These are phyloP conservation scores for Uromyces viciae-fabae DNA, from an alignment of 1,284 basidiomycete genomes.

Conservation along the genomic window DNA sequence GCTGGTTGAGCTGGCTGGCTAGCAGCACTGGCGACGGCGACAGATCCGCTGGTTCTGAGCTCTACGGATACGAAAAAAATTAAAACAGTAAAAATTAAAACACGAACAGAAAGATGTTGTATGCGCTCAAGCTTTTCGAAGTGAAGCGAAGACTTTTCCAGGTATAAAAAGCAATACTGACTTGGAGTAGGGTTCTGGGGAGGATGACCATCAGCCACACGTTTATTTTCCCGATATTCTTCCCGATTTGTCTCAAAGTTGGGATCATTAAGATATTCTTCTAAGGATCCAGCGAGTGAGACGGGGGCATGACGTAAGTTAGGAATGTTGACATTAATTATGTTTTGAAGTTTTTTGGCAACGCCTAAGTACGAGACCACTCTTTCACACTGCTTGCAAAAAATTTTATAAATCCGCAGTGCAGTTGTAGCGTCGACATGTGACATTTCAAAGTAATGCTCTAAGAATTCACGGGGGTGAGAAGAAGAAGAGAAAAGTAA, in stretches of 20 bases:
- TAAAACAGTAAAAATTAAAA: no score
- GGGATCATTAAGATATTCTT: constrained; percentile 92
- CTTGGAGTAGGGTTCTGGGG: constrained; percentile 52
- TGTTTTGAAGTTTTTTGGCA: constrained; percentile 83
- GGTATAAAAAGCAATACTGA: constrained; percentile 46
- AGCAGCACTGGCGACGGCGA: constrained; percentile 34
- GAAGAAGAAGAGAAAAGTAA: background rate
- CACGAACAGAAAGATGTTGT: no score
- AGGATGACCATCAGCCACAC: constrained; percentile 64
- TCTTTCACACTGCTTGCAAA: constrained; percentile 87
- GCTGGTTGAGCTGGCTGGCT: constrained; percentile 46
- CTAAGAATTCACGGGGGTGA: constrained; percentile 57
- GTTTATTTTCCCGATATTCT: constrained; percentile 83
- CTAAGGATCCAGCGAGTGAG: constrained; percentile 81
- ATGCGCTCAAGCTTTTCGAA: constrained; percentile 39
- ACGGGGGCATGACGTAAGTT: constrained; percentile 83
- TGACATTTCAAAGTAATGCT: constrained; percentile 99
- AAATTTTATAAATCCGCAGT: constrained; percentile 83
- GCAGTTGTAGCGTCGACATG: constrained; percentile 81
- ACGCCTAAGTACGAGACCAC: constrained; percentile 93
- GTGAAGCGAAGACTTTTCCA: constrained; percentile 2
- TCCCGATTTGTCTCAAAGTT: constrained; percentile 91
- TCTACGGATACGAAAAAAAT: constrained; percentile 12
- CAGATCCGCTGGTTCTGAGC: constrained; percentile 31
- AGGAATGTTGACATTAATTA: constrained; percentile 88